Evolutionary conservation across 2,329 filamentous ascomycete genomes (phyloP), one percentile per base, ranked within the genome.

Genomic region (Talaromyces sp.): DNA sequence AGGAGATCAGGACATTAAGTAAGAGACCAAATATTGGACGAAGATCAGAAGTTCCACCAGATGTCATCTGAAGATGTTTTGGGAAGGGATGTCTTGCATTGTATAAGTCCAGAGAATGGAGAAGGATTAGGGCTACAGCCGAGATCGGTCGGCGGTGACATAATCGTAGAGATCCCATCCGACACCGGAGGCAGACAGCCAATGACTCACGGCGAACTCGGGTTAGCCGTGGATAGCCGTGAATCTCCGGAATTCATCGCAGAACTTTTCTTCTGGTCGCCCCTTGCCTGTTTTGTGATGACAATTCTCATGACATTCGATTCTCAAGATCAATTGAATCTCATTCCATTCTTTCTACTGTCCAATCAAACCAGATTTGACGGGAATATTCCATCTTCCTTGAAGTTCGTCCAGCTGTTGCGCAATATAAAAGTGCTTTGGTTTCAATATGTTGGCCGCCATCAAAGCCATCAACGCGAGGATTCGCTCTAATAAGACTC

Each of bases 1-100:
- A 71, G 4, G 75, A 73, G 54, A 65, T 67, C 43, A 67, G 72
- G 52, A 61, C 45, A 19, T 61, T 67, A 7, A 69, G 70, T 19
- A 70, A 66, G 59, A 64, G 62, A 25, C 22, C 35, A 9, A 25
- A 35, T 6, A 27, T 47, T n/a, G 56, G 56, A 7, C 59, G 45
- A 17, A 49, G 59, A 19, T 33, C 50, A 31, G 17, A 3, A 6
- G 10, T n/a, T 5, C 45, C 45, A 39, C 33, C 22, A 22, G 39
- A 4, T 17, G 3, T 45, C 8, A 19, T 60, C 17, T 60, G n/a
- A 25, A 45, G 4, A 19, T 6, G 4, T 52, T 33, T n/a, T 19
- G 27, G 35, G 27, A 33, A n/a, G n/a, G 10, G n/a, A 15, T 47
- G 13, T 59, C 35, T 27, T 39, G n/a, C 13, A 31, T 17, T 27